phyloP scores from a whole-genome alignment of 768 basidiomycete species.

The Leccinum incarnatum region DNA sequence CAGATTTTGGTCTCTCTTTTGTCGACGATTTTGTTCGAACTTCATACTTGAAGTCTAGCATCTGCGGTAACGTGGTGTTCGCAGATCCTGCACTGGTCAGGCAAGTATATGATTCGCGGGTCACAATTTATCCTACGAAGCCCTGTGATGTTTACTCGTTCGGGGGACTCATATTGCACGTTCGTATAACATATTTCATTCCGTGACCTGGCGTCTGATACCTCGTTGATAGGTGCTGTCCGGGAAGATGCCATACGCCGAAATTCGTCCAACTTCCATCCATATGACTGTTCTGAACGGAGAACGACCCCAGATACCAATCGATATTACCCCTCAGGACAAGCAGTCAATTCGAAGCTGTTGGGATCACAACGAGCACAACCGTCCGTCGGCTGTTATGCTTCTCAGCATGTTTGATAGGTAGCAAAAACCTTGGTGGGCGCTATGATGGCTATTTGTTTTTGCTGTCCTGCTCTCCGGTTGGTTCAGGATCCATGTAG shows the following conservation, averaged over 20 bases:
- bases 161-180: conserved; percentile 30
- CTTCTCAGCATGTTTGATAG: conserved; percentile 5
- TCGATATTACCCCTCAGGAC: conserved; percentile 1
- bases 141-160: conserved; percentile 31
- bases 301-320: conserved; percentile 14
- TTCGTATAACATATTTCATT: neutral
- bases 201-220: conserved; percentile 5
- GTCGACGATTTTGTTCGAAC: conserved; percentile 27
- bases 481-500: too few species aligned
- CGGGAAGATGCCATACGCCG: conserved; percentile 22
- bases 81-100: conserved; percentile 38
- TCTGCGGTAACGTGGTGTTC: conserved; percentile 43
- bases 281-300: neutral
- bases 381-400: conserved; percentile 16
- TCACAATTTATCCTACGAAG: conserved; percentile 12
- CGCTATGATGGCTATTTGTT: too few species aligned
- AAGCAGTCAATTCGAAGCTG: conserved; percentile 12
- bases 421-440: neutral
- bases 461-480: too few species aligned
- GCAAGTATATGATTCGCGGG: neutral
- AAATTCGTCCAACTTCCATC: neutral
- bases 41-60: conserved; percentile 32
- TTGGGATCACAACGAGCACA: conserved; percentile 15
- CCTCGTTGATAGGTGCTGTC: conserved; percentile 16
- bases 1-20: conserved; percentile 46